phyloP scores from a whole-genome alignment of 371 early-diverging fungal species.

The Zychaea mexicana region DNA sequence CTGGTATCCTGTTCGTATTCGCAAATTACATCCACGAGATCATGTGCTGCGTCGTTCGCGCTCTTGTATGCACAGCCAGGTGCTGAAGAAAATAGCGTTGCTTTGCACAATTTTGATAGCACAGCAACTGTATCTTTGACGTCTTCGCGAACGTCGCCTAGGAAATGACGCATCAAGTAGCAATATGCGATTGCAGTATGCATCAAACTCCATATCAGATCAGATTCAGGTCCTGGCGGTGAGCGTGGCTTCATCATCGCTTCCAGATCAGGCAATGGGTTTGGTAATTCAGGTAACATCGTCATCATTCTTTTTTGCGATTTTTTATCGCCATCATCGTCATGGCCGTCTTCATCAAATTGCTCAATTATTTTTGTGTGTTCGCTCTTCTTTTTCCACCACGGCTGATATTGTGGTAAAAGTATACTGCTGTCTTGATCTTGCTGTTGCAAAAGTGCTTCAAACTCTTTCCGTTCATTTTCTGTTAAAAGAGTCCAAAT shows the following conservation, averaged over 20 bases:
- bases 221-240: constrained; percentile 16
- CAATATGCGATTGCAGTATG: constrained; percentile 33
- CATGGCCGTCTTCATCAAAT: constrained; percentile 7
- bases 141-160: constrained; percentile 36
- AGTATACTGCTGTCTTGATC: constrained; percentile 1
- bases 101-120: constrained; percentile 13
- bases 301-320: no score
- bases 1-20: background rate
- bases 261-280: constrained; percentile 19
- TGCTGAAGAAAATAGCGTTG: constrained; percentile 24
- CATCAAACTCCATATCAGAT: constrained; percentile 29
- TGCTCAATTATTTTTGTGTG: constrained; percentile 3
- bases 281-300: constrained; percentile 17
- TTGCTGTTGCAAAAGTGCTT: constrained; percentile 17
- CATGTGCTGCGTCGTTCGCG: constrained; percentile 17
- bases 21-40: background rate
- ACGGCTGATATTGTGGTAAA: constrained; percentile 34
- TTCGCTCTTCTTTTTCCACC: constrained; percentile 30
- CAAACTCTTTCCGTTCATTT: constrained; percentile 59
- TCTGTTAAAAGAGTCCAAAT: constrained; percentile 58
- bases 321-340: background rate
- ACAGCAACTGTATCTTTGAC: constrained; percentile 11
- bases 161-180: constrained; percentile 38
- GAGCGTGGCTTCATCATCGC: constrained; percentile 16
- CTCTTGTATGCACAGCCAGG: constrained; percentile 18